Conservation (phyloP, 1,284 basidiomycete species). For the Sporisorium graminicola region DNA sequence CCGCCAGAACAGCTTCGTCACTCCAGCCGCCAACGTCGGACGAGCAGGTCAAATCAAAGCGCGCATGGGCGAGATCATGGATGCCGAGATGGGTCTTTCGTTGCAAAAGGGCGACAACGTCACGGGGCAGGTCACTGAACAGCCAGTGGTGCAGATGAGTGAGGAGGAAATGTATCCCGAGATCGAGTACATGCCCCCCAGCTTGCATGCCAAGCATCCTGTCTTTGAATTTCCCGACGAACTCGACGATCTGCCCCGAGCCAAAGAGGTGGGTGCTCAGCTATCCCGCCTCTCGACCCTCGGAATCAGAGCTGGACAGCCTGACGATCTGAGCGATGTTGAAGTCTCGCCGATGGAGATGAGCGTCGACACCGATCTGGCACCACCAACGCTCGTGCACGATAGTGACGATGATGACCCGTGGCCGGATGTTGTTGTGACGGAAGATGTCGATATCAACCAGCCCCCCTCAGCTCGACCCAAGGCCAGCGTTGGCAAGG, state of each 20-base stretch:
- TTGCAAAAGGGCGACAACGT: slow-evolving; percentile 33
- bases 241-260: slow-evolving; percentile 56
- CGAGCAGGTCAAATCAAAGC: slow-evolving; percentile 62
- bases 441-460: not conserved
- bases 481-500: not conserved
- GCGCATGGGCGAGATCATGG: slow-evolving; percentile 58
- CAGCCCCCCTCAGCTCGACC: not conserved
- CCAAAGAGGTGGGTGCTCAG: slow-evolving; percentile 38
- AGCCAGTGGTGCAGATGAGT: slow-evolving; percentile 34
- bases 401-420: slow-evolving; percentile 43
- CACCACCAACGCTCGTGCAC: not conserved
- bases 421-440: slow-evolving; percentile 40
- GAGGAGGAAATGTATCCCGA: slow-evolving; percentile 64
- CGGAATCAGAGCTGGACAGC: slow-evolving; percentile 15
- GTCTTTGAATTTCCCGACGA: slow-evolving; percentile 55
- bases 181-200: slow-evolving; percentile 61
- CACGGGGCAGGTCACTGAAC: slow-evolving; percentile 20
- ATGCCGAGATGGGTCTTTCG: slow-evolving; percentile 49
- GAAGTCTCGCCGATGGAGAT: slow-evolving; percentile 25
- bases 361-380: slow-evolving; percentile 5
- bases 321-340: slow-evolving; percentile 31
- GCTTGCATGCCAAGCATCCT: slow-evolving; percentile 30
- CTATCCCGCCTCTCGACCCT: slow-evolving; percentile 31
- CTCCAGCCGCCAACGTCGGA: slow-evolving; percentile 62
- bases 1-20: slow-evolving; percentile 54